A percentile compares a stretch with the other conserved stretches of the same genome.
Evolutionary conservation across 345 rosid genomes (phyloP).

Genomic region (Eucalyptus coolabah): DNA sequence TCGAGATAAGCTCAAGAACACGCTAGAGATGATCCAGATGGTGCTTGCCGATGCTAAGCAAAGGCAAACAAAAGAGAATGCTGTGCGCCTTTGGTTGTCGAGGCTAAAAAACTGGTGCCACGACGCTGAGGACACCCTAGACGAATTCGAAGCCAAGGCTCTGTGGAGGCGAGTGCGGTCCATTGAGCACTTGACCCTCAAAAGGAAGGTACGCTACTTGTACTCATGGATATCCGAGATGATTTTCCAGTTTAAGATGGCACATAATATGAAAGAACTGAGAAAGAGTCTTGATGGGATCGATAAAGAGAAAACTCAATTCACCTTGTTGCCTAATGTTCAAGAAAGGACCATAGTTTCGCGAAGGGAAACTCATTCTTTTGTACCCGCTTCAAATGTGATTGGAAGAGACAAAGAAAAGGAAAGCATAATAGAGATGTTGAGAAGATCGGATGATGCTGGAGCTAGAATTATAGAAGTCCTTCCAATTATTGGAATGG

Average conservation of each 20-base stretch:
- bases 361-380: too few species aligned
- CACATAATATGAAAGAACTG: too few species aligned
- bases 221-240: fast-evolving
- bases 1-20: too few species aligned
- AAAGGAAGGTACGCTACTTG: too few species aligned
- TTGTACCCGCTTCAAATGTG: fast-evolving
- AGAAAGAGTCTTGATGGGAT: too few species aligned
- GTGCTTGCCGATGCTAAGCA: too few species aligned
- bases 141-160: too few species aligned
- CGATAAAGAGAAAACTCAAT: fast-evolving
- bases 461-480: background rate
- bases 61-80: fast-evolving
- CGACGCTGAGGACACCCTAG: fast-evolving
- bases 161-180: fast-evolving
- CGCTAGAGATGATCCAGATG: fast-evolving
- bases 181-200: too few species aligned
- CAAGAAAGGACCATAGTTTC: fast-evolving
- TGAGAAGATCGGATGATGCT: too few species aligned
- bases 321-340: fast-evolving
- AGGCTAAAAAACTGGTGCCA: too few species aligned
- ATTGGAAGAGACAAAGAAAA: fast-evolving
- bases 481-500: background rate
- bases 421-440: fast-evolving
- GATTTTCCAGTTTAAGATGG: too few species aligned
- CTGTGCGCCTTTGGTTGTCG: too few species aligned